These are phyloP conservation scores for Chimonanthus praecox DNA, from an alignment of 164 flowering plant genomes.

Conservation along the genomic window DNA sequence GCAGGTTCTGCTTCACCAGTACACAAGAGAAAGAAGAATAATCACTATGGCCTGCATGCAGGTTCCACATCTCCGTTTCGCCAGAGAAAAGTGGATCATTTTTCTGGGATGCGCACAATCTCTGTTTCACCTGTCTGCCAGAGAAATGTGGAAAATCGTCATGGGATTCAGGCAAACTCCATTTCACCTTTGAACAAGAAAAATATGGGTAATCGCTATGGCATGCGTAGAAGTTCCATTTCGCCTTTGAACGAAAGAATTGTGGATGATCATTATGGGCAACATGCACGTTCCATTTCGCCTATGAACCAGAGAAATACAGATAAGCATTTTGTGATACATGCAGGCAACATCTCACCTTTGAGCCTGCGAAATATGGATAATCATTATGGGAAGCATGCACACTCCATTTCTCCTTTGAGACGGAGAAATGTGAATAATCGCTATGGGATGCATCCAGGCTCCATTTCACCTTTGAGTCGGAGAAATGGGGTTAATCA, in stretches of 20 bases:
- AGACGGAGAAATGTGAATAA: constrained; percentile 40
- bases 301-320: constrained; percentile 57
- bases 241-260: constrained; percentile 48
- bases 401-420: constrained; percentile 73
- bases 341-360: constrained; percentile 80
- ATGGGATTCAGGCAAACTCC: constrained; percentile 64
- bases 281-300: constrained; percentile 73
- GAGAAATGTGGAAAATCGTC: constrained; percentile 26
- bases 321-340: constrained; percentile 49
- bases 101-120: constrained; percentile 61
- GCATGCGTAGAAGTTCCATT: too few relatives aligned
- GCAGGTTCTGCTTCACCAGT: constrained; percentile 79
- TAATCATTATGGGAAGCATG: constrained; percentile 46
- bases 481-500: too few relatives aligned
- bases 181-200: constrained; percentile 41
- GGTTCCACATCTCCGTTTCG: constrained; percentile 75
- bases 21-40: constrained; percentile 42
- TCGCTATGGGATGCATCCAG: constrained; percentile 45
- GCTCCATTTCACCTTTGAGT: constrained; percentile 62
- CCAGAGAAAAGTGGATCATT: constrained; percentile 35
- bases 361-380: constrained; percentile 45
- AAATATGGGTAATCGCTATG: too few relatives aligned
- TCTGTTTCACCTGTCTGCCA: constrained; percentile 72
- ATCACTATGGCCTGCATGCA: constrained; percentile 65
- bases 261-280: constrained; percentile 33